These are phyloP conservation scores for Colletotrichum sp. DNA, from an alignment of 2,329 filamentous ascomycete species.

Conservation along the genomic window DNA sequence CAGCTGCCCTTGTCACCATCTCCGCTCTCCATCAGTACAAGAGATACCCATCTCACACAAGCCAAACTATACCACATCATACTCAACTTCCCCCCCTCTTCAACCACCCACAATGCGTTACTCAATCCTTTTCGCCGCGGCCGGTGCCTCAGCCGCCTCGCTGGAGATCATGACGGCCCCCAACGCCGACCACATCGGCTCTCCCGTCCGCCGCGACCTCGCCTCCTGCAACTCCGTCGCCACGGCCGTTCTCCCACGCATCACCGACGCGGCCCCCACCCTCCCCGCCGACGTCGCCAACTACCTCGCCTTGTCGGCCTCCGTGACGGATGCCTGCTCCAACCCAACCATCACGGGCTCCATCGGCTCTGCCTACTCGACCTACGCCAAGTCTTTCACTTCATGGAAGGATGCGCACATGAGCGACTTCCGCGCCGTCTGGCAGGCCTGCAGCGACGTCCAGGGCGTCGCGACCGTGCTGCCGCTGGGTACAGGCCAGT, in stretches of 20 bases:
- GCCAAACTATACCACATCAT: background rate
- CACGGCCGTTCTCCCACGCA: conserved; percentile 19
- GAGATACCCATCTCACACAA: background rate
- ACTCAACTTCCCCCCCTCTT: background rate
- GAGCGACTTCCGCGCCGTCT: conserved; percentile 22
- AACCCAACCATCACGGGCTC: conserved; percentile 30
- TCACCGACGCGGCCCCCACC: conserved; percentile 25
- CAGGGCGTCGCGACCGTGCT: conserved; percentile 19
- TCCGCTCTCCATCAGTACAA: background rate
- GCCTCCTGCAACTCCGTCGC: conserved; percentile 21
- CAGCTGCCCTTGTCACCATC: background rate
- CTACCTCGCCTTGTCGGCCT: conserved; percentile 26
- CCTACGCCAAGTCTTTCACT: conserved; percentile 23
- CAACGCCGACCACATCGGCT: background rate
- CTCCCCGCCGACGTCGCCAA: conserved; percentile 19
- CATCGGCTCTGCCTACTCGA: conserved; percentile 29
- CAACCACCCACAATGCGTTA: background rate
- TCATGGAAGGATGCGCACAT: conserved; percentile 26
- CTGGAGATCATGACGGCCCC: background rate
- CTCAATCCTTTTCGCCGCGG: background rate
- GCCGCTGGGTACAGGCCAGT: conserved; percentile 1
- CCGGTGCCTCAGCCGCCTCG: background rate
- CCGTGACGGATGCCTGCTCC: conserved; percentile 26
- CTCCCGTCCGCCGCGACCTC: conserved; percentile 2
- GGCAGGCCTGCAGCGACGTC: conserved; percentile 32